These are phyloP conservation scores for Cystofilobasidium ferigula DNA, from an alignment of 768 basidiomycete species.

Conservation along the genomic window DNA sequence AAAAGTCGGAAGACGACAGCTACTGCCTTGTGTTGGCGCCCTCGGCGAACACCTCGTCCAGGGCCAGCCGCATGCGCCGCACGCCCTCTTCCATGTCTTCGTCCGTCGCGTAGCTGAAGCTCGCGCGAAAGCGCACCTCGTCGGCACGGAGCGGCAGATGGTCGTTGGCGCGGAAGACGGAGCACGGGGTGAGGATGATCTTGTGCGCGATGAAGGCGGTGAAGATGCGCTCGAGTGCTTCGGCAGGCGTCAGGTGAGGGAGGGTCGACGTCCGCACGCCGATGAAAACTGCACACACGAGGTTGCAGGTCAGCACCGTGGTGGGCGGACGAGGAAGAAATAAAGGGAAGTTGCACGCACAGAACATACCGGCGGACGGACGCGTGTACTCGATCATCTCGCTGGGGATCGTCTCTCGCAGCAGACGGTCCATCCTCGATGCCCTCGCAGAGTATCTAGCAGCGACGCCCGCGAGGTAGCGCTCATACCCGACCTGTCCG, in stretches of 20 bases:
- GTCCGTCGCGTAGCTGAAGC: neutral
- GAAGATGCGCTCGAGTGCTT: conserved; percentile 2
- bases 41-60: neutral
- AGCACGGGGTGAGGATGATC: neutral
- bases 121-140: neutral
- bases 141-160: neutral
- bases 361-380: conserved; percentile 9
- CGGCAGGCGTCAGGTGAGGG: neutral
- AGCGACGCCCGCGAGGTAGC: conserved; percentile 1
- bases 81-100: neutral
- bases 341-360: neutral
- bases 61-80: neutral
- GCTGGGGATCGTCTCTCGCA: neutral
- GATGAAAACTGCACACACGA: neutral
- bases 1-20: too few species aligned
- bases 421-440: neutral
- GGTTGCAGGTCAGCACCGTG: neutral
- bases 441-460: neutral
- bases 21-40: too few species aligned
- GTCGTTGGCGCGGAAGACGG: neutral
- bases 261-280: neutral
- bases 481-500: neutral
- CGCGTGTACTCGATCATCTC: neutral
- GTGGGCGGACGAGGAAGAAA: neutral
- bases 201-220: neutral